These are phyloP conservation scores for Phytophthora sansomeana DNA, from an alignment of 352 stramenopile species.

Conservation along the genomic window DNA sequence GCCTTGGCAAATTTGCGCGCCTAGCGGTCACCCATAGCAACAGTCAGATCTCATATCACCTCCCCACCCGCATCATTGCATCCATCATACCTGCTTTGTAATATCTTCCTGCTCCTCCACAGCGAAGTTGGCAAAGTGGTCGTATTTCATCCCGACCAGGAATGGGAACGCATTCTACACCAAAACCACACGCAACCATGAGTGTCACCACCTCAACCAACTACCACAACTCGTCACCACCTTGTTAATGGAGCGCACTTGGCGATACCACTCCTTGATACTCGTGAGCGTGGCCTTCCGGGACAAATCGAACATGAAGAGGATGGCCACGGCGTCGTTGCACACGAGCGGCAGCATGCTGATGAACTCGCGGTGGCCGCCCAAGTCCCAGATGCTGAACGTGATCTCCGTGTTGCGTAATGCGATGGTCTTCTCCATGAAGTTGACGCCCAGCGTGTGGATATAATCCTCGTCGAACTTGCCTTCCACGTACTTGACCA, in stretches of 20 bases:
- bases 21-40: constrained; percentile 35
- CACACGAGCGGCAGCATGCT: constrained; percentile 95
- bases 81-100: constrained; percentile 85
- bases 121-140: constrained; percentile 92
- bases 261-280: constrained; percentile 94
- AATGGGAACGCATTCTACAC: constrained; percentile 92
- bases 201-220: not conserved
- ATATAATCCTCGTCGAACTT: constrained; percentile 98
- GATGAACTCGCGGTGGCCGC: constrained; percentile 94
- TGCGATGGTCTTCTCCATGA: constrained; percentile 97
- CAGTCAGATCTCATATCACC: not conserved
- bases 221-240: constrained; percentile 3
- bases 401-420: constrained; percentile 95
- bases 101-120: constrained; percentile 94
- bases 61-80: not conserved
- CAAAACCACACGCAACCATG: not conserved
- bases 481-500: constrained; percentile 97
- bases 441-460: constrained; percentile 96
- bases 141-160: constrained; percentile 96
- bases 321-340: constrained; percentile 94
- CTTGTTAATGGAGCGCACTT: constrained; percentile 93
- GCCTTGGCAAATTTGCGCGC: constrained; percentile 95
- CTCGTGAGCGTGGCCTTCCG: constrained; percentile 93
- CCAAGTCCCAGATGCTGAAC: constrained; percentile 96
- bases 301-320: constrained; percentile 97